Evolutionary conservation across 371 early-diverging fungal genomes (phyloP).

Genomic region (Phascolomyces articulosus): DNA sequence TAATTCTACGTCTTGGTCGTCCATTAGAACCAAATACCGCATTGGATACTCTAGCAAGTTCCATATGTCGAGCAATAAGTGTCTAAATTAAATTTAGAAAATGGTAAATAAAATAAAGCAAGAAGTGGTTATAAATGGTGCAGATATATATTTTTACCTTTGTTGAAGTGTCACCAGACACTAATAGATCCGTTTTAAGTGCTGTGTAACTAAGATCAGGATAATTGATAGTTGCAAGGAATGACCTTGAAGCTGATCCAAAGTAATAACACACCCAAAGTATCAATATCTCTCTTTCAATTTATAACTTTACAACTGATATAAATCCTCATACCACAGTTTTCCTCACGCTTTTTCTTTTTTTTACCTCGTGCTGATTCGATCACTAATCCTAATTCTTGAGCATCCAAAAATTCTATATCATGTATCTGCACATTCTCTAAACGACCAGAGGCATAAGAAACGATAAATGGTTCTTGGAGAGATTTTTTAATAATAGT

Average conservation of each 20-base stretch:
- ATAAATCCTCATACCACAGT: too few relatives aligned
- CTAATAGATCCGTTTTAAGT: neutral
- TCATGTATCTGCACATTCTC: neutral
- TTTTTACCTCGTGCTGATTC: neutral
- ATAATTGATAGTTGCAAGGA: neutral
- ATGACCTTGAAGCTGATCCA: neutral
- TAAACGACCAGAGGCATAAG: neutral
- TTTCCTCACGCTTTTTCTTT: too few relatives aligned
- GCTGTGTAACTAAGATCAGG: neutral
- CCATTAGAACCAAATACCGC: slow-evolving; percentile 7
- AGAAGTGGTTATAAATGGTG: too few relatives aligned
- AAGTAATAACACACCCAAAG: neutral
- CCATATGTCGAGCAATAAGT: slow-evolving; percentile 1
- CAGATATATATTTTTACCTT: neutral
- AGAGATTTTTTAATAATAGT: neutral
- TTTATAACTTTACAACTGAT: too few relatives aligned
- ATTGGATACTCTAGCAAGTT: neutral
- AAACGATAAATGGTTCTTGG: neutral
- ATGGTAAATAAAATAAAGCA: neutral
- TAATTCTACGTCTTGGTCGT: slow-evolving; percentile 1
- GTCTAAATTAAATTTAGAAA: neutral
- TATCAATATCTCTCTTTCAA: too few relatives aligned
- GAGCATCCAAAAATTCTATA: slow-evolving; percentile 5
- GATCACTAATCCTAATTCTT: slow-evolving; percentile 4
- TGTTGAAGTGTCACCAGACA: neutral